Conservation (phyloP, 805 yeast genomes). For the Zygosaccharomyces bisporus region DNA sequence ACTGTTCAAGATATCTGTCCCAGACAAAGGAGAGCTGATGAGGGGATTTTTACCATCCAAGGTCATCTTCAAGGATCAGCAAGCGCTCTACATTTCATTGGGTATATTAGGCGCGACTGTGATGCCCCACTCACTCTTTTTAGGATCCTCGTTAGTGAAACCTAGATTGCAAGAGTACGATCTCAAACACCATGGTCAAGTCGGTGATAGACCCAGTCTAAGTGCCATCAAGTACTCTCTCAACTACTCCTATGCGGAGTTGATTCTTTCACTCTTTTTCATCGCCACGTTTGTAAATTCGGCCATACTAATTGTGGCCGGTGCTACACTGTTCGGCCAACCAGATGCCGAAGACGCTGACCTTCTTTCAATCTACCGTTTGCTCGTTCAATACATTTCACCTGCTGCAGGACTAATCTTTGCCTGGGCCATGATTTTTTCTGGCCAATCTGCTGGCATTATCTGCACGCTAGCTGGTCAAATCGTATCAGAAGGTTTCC, state of each 20-base stretch:
- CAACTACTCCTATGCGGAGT: constrained; percentile 76
- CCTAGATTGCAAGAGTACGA: constrained; percentile 79
- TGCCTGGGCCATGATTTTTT: constrained; percentile 81
- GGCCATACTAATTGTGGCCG: constrained; percentile 86
- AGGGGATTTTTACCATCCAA: constrained; percentile 69
- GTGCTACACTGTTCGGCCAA: constrained; percentile 69
- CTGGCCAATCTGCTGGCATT: constrained; percentile 95
- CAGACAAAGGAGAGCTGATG: constrained; percentile 49
- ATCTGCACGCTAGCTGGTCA: constrained; percentile 93
- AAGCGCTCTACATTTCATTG: constrained; percentile 69
- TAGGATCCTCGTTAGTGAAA: constrained; percentile 86
- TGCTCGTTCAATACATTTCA: constrained; percentile 66
- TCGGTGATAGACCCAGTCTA: constrained; percentile 63
- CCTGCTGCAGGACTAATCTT: constrained; percentile 85
- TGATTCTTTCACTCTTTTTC: constrained; percentile 73
- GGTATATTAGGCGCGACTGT: constrained; percentile 93
- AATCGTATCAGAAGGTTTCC: constrained; percentile 87
- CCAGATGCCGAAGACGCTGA: constrained; percentile 75
- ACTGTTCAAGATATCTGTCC: constrained; percentile 54
- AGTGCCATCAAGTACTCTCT: constrained; percentile 77
- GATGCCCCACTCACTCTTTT: constrained; percentile 85
- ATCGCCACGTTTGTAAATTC: constrained; percentile 92
- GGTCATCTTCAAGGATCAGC: constrained; percentile 56
- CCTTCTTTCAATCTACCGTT: constrained; percentile 70
- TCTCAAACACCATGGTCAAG: constrained; percentile 46